These are phyloP conservation scores for Scheffersomyces stipitis DNA, from an alignment of 805 yeast genomes.

Conservation along the genomic window DNA sequence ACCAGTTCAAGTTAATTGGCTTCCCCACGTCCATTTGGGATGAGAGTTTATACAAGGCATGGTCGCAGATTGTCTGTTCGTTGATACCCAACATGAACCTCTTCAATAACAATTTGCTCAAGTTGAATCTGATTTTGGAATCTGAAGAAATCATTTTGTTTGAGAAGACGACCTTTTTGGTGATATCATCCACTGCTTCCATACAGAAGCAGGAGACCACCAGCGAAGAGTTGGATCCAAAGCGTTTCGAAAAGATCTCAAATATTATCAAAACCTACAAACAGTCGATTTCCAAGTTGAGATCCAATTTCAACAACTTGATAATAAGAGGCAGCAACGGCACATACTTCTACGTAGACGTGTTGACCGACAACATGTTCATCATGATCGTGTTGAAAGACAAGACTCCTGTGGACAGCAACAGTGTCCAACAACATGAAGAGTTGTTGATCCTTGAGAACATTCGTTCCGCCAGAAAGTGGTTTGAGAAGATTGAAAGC, in stretches of 20 bases:
- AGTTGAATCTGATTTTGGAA: constrained; percentile 69
- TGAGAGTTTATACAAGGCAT: constrained; percentile 91
- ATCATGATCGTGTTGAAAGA: constrained; percentile 59
- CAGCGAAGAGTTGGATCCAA: constrained; percentile 64
- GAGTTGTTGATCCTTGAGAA: constrained; percentile 54
- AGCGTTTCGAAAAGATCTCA: constrained; percentile 89
- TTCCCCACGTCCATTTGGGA: constrained; percentile 98
- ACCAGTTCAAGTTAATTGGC: constrained; percentile 67
- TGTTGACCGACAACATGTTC: constrained; percentile 59
- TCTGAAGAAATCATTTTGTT: constrained; percentile 90
- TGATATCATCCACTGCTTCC: constrained; percentile 61
- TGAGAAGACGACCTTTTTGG: constrained; percentile 89
- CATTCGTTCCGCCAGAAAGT: constrained; percentile 54
- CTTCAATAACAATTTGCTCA: constrained; percentile 72
- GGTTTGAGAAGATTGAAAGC: constrained; percentile 48
- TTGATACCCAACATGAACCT: constrained; percentile 86
- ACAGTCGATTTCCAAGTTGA: constrained; percentile 83
- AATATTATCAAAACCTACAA: constrained; percentile 92
- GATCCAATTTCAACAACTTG: constrained; percentile 79
- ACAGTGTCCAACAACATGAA: constrained; percentile 28
- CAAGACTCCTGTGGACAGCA: constrained; percentile 18
- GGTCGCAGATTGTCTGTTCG: constrained; percentile 95
- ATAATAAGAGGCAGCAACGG: constrained; percentile 62
- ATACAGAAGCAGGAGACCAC: constrained; percentile 28
- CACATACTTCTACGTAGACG: constrained; percentile 49